A percentile compares a stretch with the other conserved stretches of the same genome.
Evolutionary conservation across 2,329 filamentous ascomycete genomes (phyloP).

Genomic region (Fusarium clavum): DNA sequence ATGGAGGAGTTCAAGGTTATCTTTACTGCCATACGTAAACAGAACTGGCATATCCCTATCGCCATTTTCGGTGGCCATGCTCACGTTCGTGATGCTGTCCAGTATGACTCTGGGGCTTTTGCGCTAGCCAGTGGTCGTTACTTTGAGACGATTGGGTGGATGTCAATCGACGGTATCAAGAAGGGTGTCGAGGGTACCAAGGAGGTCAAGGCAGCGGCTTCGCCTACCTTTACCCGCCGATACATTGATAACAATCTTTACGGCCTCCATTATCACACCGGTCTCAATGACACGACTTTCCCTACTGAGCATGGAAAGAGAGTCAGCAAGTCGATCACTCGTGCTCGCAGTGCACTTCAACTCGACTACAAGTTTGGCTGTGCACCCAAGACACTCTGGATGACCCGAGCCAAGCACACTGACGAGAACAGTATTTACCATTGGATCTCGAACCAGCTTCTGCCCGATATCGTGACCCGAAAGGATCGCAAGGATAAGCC

Average conservation of each 20-base stretch:
- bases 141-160: conserved; percentile 94
- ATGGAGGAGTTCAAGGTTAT: conserved; percentile 83
- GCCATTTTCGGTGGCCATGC: conserved; percentile 92
- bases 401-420: conserved; percentile 81
- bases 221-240: conserved; percentile 75
- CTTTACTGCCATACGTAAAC: conserved; percentile 80
- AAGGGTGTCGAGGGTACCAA: conserved; percentile 30
- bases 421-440: conserved; percentile 80
- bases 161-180: conserved; percentile 79
- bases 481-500: conserved; percentile 69
- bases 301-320: conserved; percentile 79
- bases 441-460: conserved; percentile 80
- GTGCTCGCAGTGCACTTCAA: conserved; percentile 75
- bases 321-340: conserved; percentile 75
- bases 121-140: conserved; percentile 90
- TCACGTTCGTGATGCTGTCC: conserved; percentile 86
- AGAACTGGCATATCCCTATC: conserved; percentile 85
- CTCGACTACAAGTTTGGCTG: conserved; percentile 86
- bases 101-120: conserved; percentile 81
- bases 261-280: conserved; percentile 84
- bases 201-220: conserved; percentile 49
- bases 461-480: conserved; percentile 74
- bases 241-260: conserved; percentile 96
- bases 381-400: conserved; percentile 83
- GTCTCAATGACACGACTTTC: conserved; percentile 77